Base-by-base conservation (phyloP, 345 rosid genomes). In the Lenwebbia sp. region DNA sequence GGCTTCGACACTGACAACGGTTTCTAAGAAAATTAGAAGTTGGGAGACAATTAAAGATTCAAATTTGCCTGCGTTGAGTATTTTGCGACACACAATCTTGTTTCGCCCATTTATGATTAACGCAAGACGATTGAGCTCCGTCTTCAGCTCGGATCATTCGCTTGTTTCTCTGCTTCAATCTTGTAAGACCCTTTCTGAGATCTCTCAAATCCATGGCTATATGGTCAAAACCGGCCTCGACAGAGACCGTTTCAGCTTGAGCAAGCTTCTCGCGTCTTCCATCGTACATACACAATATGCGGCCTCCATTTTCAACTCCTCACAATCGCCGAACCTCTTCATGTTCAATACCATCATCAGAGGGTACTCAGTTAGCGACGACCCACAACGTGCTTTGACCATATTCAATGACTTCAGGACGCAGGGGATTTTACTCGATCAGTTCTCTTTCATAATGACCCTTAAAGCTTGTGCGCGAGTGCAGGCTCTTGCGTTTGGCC, bases 241-340 rank as follows among this genome's bases (percentile, higher is more conserved):
- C 58, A 87, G 74, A 41, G 93, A 93, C 82, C 88, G 90, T 84
- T 94, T 91, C 90, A 82, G 90, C 51, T 85, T 87, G 82, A 93
- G 96, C 91, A 95, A 93, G 93, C 94, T 95, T 53, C 89, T 95
- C 51, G 94, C 96, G 58, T 89, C 89, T 86, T 90, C 95, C 49
- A n/a, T 88, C 84, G 87, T 37, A 28, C 91, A 92, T 47, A 65
- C 89, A 14, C 88, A 88, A 52, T 94, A 95, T 88, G 95, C 96
- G 0, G 92, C 91, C 56, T 91, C 93, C 47, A 93, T 95, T 54
- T 94, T 95, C 87, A 49, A 90, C 37, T 83, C 88, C 51, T 87
- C 91, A 49, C 87, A 89, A 55, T 82, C 88, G 62, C 92, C 93
- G 81, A 95, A 91, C 84, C 92, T 95, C 82, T 95, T 83, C 88